Percentiles rank a stretch among this genome's conserved stretches.
These are phyloP conservation scores for Moesziomyces parantarcticus DNA, from an alignment of 1,284 basidiomycete genomes.

Conservation along the genomic window DNA sequence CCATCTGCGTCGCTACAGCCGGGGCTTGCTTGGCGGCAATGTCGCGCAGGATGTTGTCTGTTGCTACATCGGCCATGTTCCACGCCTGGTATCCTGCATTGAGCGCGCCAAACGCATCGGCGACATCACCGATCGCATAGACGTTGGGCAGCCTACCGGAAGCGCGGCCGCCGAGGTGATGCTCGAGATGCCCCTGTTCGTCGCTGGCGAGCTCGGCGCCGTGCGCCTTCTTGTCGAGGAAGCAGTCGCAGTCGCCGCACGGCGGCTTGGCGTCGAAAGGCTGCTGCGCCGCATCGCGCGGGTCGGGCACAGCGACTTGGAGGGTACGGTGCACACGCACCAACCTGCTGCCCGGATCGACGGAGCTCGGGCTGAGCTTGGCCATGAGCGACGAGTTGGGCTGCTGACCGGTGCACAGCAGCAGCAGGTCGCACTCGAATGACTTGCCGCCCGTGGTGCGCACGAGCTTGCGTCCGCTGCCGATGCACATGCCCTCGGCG, in stretches of 20 bases:
- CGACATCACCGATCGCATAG: constrained; percentile 66
- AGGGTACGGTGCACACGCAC: constrained; percentile 59
- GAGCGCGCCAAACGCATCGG: constrained; percentile 66
- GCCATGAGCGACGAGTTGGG: constrained; percentile 64
- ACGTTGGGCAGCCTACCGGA: constrained; percentile 50
- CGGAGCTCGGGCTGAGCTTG: constrained; percentile 57
- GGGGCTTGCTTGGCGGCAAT: constrained; percentile 27
- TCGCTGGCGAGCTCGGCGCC: constrained; percentile 24
- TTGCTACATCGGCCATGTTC: constrained; percentile 66
- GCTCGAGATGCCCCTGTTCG: constrained; percentile 24
- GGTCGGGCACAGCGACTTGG: constrained; percentile 60
- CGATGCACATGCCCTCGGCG: constrained; percentile 51
- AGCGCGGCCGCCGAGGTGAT: constrained; percentile 16
- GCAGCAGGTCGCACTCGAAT: constrained; percentile 62
- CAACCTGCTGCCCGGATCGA: constrained; percentile 56
- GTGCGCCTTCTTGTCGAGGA: constrained; percentile 63
- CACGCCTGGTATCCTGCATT: constrained; percentile 67
- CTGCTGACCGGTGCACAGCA: constrained; percentile 66
- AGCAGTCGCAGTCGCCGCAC: constrained; percentile 67
- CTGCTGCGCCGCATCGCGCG: constrained; percentile 52
- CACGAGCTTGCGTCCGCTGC: constrained; percentile 54
- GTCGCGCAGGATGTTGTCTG: constrained; percentile 62
- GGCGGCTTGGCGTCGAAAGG: constrained; percentile 58
- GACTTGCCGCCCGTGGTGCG: constrained; percentile 63
- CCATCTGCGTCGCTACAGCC: constrained; percentile 19